Conservation (phyloP, 1,139 yeast genomes). For the Pichia norvegensis region DNA sequence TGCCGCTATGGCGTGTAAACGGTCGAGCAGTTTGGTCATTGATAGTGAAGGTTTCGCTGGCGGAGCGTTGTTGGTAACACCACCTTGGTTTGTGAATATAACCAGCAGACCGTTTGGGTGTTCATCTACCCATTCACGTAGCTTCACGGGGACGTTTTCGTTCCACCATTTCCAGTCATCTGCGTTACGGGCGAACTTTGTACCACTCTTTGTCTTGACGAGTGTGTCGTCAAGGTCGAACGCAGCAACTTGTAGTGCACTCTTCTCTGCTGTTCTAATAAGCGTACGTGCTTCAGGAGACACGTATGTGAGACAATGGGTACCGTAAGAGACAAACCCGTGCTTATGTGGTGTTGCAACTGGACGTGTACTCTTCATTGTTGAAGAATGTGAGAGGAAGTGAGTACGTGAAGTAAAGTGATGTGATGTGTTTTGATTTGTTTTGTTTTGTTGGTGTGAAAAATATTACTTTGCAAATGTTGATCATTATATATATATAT, state of each 20-base stretch:
- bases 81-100: conserved; percentile 86
- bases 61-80: conserved; percentile 33
- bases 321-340: conserved; percentile 10
- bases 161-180: conserved; percentile 63
- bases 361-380: background rate
- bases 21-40: conserved; percentile 21
- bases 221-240: conserved; percentile 75
- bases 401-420: no score
- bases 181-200: conserved; percentile 46
- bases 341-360: background rate
- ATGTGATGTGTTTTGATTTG: no score
- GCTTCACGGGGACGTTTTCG: conserved; percentile 10
- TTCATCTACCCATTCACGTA: conserved; percentile 1
- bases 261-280: background rate
- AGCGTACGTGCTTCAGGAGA: conserved; percentile 3
- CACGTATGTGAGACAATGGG: conserved; percentile 11
- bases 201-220: conserved; percentile 52
- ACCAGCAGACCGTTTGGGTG: conserved; percentile 30
- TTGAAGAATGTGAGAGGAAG: background rate
- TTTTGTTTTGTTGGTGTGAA: no score
- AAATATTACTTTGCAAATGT: background rate
- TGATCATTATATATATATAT: background rate
- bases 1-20: conserved; percentile 13
- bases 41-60: conserved; percentile 22
- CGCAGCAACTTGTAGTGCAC: conserved; percentile 39